Percentiles rank a stretch among this genome's conserved stretches.
These are phyloP conservation scores for Coffea humblotiana DNA, from an alignment of 305 asterid species.

Conservation along the genomic window DNA sequence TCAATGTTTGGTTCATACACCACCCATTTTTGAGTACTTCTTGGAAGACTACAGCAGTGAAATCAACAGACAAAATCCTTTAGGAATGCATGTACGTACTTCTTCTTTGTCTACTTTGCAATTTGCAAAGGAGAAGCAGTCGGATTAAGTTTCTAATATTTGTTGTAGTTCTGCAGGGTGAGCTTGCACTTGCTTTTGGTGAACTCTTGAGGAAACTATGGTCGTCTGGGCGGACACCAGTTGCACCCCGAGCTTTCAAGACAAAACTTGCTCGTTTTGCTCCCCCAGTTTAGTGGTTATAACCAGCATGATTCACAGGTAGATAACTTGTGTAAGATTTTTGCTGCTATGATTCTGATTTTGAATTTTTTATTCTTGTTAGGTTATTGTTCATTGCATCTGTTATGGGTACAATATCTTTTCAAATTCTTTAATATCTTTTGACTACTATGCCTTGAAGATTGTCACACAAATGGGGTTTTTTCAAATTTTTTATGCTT, in stretches of 20 bases:
- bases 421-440: not conserved
- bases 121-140: conserved; percentile 18
- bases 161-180: conserved; percentile 68
- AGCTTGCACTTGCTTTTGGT: conserved; percentile 95
- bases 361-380: not conserved
- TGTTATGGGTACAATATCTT: not conserved
- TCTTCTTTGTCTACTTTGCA: conserved; percentile 24
- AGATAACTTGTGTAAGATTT: conserved; percentile 18
- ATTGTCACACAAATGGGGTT: not conserved
- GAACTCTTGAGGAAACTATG: conserved; percentile 89
- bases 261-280: conserved; percentile 96
- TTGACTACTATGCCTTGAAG: not conserved
- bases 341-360: not conserved
- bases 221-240: conserved; percentile 82
- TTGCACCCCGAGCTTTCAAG: conserved; percentile 96
- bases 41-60: conserved; percentile 77
- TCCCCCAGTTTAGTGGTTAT: conserved; percentile 98
- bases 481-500: not conserved
- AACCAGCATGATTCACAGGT: conserved; percentile 99
- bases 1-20: conserved; percentile 96
- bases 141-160: conserved; percentile 27
- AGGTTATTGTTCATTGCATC: not conserved
- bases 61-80: conserved; percentile 77
- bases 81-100: conserved; percentile 85
- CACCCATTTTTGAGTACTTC: conserved; percentile 78